Evolutionary conservation across 306 rosid genomes (phyloP).

Genomic region (Canavalia ensiformis): DNA sequence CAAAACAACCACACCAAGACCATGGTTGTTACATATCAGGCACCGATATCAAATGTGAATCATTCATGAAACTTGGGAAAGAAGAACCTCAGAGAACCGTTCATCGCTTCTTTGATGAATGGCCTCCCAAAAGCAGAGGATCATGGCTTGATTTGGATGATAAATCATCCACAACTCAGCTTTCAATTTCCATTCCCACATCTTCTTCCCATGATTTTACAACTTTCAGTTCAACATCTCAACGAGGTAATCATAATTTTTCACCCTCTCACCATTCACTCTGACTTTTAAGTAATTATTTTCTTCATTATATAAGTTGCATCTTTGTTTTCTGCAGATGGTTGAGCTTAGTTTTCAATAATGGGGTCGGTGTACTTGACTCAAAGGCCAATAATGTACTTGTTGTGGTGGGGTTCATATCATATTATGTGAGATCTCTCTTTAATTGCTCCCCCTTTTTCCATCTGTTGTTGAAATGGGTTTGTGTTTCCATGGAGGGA

Average conservation of each 20-base stretch:
- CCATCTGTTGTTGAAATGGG: slow-evolving; percentile 39
- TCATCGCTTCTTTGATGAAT: slow-evolving; percentile 94
- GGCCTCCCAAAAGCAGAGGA: slow-evolving; percentile 77
- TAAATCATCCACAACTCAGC: slow-evolving; percentile 85
- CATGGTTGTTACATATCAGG: slow-evolving; percentile 54
- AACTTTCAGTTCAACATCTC: slow-evolving; percentile 66
- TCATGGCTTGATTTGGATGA: slow-evolving; percentile 89
- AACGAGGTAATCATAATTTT: slow-evolving; percentile 48
- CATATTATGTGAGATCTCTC: slow-evolving; percentile 47
- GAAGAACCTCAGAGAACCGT: slow-evolving; percentile 83
- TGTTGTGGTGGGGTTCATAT: slow-evolving; percentile 47
- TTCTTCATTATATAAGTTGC: background rate
- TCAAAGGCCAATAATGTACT: slow-evolving; percentile 60
- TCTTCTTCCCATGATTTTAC: slow-evolving; percentile 71
- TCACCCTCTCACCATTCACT: too few relatives aligned
- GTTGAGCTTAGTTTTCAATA: slow-evolving; percentile 57
- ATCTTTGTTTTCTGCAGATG: slow-evolving; percentile 63
- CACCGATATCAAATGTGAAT: slow-evolving; percentile 45
- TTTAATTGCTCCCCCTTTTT: slow-evolving; percentile 24
- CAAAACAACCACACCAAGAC: slow-evolving; percentile 57
- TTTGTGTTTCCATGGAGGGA: slow-evolving; percentile 64
- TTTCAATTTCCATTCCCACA: slow-evolving; percentile 87
- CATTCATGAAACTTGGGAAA: slow-evolving; percentile 51
- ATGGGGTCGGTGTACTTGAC: slow-evolving; percentile 56
- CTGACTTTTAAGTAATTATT: too few relatives aligned